Conservation (phyloP, 2,329 filamentous ascomycete species). For the Allantophomopsis cytisporea region DNA sequence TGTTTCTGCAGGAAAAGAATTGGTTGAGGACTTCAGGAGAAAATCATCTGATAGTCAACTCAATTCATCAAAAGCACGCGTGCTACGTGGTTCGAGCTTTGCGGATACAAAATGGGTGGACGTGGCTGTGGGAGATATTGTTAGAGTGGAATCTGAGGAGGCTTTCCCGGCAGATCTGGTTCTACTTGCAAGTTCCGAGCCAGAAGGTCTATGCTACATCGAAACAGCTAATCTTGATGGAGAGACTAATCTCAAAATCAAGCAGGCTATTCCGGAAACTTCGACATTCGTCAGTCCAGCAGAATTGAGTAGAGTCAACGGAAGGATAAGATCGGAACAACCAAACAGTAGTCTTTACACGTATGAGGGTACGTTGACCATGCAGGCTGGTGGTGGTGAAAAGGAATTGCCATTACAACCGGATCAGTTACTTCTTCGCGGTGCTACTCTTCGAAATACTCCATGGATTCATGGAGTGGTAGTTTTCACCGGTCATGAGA, state of each 20-base stretch:
- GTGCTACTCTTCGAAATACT: slow-evolving; percentile 88
- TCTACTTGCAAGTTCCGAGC: slow-evolving; percentile 85
- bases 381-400: slow-evolving; percentile 81
- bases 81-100: slow-evolving; percentile 74
- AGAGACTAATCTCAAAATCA: slow-evolving; percentile 97
- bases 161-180: slow-evolving; percentile 92
- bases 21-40: slow-evolving; percentile 85
- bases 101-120: slow-evolving; percentile 88
- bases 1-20: slow-evolving; percentile 91
- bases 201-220: slow-evolving; percentile 95
- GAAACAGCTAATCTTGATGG: slow-evolving; percentile 96
- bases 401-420: slow-evolving; percentile 83
- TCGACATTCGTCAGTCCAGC: slow-evolving; percentile 72
- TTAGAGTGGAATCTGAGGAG: slow-evolving; percentile 87
- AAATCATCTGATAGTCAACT: slow-evolving; percentile 76
- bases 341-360: slow-evolving; percentile 98
- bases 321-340: slow-evolving; percentile 84
- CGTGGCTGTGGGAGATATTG: slow-evolving; percentile 80
- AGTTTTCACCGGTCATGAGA: slow-evolving; percentile 95
- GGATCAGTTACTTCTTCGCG: slow-evolving; percentile 84
- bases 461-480: slow-evolving; percentile 95
- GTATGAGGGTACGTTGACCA: slow-evolving; percentile 89
- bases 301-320: slow-evolving; percentile 75
- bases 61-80: slow-evolving; percentile 75
- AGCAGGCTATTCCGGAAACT: slow-evolving; percentile 91